Evolutionary conservation across 192 early-diverging fungal genomes (phyloP).

Genomic region (Coemansia sp.): DNA sequence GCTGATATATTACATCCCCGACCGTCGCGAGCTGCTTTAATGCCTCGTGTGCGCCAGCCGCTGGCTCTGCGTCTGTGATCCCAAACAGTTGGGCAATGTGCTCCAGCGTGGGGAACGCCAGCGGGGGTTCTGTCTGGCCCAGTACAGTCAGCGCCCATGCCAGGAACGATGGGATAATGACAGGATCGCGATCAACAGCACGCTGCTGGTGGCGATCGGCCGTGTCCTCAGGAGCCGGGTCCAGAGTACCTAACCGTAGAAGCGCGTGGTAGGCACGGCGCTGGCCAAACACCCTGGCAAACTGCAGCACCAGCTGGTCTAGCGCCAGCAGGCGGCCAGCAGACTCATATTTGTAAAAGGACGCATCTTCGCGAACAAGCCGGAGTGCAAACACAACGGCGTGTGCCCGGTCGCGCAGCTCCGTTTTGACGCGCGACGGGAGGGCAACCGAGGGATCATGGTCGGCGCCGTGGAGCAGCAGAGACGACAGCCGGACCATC

Average conservation of each 20-base stretch:
- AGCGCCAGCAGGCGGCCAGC: slow-evolving; percentile 4
- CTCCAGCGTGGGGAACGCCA: slow-evolving; percentile 22
- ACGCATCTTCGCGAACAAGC: slow-evolving; percentile 34
- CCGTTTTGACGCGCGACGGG: slow-evolving; percentile 9
- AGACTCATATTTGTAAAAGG: slow-evolving; percentile 15
- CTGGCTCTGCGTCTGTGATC: slow-evolving; percentile 26
- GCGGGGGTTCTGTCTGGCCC: background rate
- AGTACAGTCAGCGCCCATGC: slow-evolving; percentile 16
- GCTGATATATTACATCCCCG: slow-evolving; percentile 9
- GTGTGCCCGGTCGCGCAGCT: slow-evolving; percentile 19
- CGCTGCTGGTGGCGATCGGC: slow-evolving; percentile 1
- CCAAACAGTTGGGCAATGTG: slow-evolving; percentile 17
- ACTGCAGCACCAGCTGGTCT: slow-evolving; percentile 12
- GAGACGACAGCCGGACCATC: slow-evolving; percentile 9
- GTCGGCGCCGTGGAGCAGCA: slow-evolving; percentile 20
- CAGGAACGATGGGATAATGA: slow-evolving; percentile 15
- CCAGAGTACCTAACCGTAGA: slow-evolving; percentile 1
- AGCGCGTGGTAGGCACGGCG: slow-evolving; percentile 1
- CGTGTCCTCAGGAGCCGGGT: background rate
- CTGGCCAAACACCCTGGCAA: slow-evolving; percentile 9
- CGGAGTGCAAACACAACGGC: slow-evolving; percentile 33
- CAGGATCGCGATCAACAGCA: background rate
- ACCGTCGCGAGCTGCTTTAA: slow-evolving; percentile 11
- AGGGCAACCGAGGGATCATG: slow-evolving; percentile 2
- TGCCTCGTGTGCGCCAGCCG: slow-evolving; percentile 1